phyloP scores from a whole-genome alignment of 2,329 filamentous ascomycete genomes.

The Aspergillus neoniger region DNA sequence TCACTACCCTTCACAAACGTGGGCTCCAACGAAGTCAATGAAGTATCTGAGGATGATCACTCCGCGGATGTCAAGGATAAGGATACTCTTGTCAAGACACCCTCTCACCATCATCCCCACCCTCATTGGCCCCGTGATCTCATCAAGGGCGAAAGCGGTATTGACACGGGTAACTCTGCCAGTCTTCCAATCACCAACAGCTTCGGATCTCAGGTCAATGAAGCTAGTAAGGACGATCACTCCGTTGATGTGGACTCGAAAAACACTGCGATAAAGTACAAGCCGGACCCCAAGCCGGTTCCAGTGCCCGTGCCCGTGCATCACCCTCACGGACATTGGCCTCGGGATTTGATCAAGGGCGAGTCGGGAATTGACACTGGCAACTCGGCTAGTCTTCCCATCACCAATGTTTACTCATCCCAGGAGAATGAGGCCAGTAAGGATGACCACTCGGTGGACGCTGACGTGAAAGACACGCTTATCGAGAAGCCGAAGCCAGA shows the following conservation, averaged over 20 bases:
- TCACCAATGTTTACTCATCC: slow-evolving; percentile 1
- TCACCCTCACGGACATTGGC: neutral
- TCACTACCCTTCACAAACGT: neutral
- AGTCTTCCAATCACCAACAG: neutral
- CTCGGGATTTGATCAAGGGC: slow-evolving; percentile 21
- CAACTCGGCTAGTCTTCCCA: slow-evolving; percentile 17
- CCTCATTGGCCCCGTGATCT: neutral
- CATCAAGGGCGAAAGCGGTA: slow-evolving; percentile 25
- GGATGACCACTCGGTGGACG: neutral
- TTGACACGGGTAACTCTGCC: slow-evolving; percentile 26
- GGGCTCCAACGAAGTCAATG: neutral
- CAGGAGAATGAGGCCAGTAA: neutral
- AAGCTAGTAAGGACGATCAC: neutral
- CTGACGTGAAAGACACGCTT: neutral
- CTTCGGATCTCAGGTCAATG: neutral
- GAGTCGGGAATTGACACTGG: slow-evolving; percentile 24
- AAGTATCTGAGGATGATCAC: neutral
- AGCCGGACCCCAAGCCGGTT: neutral
- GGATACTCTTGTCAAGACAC: neutral
- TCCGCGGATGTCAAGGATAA: neutral
- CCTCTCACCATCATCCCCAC: neutral
- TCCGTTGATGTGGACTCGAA: neutral
- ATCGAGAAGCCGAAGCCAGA: neutral
- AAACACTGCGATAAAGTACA: neutral
- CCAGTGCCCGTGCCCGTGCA: neutral